phyloP scores from a whole-genome alignment of 805 yeast species.

The Candida argentea region DNA sequence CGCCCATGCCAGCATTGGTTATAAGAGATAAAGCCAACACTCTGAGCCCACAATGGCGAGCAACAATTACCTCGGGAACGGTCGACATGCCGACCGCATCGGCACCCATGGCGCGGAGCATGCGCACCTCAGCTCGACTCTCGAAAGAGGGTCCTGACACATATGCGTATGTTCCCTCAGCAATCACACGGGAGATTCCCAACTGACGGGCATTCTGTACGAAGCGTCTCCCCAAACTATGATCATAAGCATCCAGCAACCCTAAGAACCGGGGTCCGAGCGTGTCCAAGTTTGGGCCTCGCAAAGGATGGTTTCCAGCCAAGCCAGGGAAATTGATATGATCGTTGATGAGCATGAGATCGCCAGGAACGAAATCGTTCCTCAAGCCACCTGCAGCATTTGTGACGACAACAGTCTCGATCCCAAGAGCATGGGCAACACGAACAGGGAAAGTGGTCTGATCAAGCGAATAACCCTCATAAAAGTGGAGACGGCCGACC shows the following conservation, averaged over 20 bases:
- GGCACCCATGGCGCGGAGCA: conserved; percentile 64
- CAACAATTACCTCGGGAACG: conserved; percentile 90
- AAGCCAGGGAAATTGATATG: conserved; percentile 89
- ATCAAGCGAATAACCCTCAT: conserved; percentile 81
- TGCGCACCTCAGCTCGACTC: conserved; percentile 82
- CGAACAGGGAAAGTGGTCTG: conserved; percentile 83
- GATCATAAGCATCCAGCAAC: conserved; percentile 81
- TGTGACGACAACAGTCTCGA: conserved; percentile 63
- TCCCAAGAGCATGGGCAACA: conserved; percentile 55
- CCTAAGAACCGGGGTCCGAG: conserved; percentile 87
- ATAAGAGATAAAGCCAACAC: conserved; percentile 81
- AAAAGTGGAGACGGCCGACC: conserved; percentile 89
- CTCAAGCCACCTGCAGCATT: conserved; percentile 95
- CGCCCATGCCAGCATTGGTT: conserved; percentile 73
- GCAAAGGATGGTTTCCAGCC: conserved; percentile 76
- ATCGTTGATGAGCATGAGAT: conserved; percentile 81
- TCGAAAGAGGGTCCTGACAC: conserved; percentile 94
- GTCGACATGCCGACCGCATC: conserved; percentile 98
- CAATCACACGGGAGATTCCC: conserved; percentile 48
- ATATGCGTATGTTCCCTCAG: conserved; percentile 80
- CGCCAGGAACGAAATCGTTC: conserved; percentile 62
- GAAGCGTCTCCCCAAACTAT: conserved; percentile 54
- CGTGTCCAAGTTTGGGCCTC: conserved; percentile 73
- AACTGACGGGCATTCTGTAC: conserved; percentile 41
- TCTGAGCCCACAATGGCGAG: conserved; percentile 75